A percentile compares a stretch with the other conserved stretches of the same genome.
phyloP scores from a whole-genome alignment of 2,329 filamentous ascomycete genomes.

The Ascochyta rabiei region DNA sequence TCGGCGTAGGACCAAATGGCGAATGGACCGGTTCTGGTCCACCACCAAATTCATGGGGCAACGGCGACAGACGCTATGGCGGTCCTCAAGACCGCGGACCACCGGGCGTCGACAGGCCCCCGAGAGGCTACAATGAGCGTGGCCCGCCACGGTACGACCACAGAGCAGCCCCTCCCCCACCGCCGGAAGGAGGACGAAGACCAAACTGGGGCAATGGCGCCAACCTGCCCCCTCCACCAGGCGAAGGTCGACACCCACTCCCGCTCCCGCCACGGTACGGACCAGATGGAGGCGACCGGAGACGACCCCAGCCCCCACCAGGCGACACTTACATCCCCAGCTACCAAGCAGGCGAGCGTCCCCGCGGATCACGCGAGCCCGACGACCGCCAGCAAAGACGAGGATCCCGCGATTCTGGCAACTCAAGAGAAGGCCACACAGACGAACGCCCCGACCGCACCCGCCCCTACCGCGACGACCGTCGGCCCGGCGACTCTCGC shows the following conservation, averaged over 20 bases:
- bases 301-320: constrained; percentile 29
- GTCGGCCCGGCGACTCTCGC: constrained; percentile 3
- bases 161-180: constrained; percentile 36
- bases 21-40: constrained; percentile 61
- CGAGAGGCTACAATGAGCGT: constrained; percentile 38
- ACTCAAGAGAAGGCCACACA: constrained; percentile 41
- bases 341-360: constrained; percentile 42
- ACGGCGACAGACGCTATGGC: constrained; percentile 43
- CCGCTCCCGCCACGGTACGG: constrained; percentile 45
- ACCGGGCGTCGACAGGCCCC: constrained; percentile 44
- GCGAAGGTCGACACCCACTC: constrained; percentile 44
- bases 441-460: constrained; percentile 38
- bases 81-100: constrained; percentile 49
- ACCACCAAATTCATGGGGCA: constrained; percentile 42
- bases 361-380: constrained; percentile 42
- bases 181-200: constrained; percentile 42
- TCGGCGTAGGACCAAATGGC: constrained; percentile 71
- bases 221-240: constrained; percentile 44
- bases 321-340: constrained; percentile 55
- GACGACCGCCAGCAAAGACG: constrained; percentile 41
- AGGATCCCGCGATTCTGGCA: constrained; percentile 43
- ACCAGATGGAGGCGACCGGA: constrained; percentile 28
- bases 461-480: constrained; percentile 33
- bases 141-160: constrained; percentile 39
- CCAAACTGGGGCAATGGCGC: constrained; percentile 42